phyloP scores from a whole-genome alignment of 75 land plant genomes.

The Sequoia sempervirens region DNA sequence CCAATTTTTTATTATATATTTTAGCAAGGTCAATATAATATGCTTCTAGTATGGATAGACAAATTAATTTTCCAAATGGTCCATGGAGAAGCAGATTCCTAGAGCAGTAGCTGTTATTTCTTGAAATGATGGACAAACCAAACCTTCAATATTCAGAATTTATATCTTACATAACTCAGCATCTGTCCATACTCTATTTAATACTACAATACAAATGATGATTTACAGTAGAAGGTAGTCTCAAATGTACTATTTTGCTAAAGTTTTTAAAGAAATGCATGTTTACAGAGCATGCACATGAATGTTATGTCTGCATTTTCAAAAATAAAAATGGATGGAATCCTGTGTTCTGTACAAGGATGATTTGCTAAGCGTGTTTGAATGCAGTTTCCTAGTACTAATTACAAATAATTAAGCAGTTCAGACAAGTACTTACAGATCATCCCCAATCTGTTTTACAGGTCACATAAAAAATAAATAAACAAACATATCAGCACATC shows the following conservation, averaged over 20 bases:
- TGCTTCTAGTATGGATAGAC: background rate
- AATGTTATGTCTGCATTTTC: background rate
- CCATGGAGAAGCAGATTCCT: background rate
- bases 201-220: background rate
- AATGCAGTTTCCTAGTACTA: slow-evolving; percentile 1
- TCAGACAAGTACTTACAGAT: background rate
- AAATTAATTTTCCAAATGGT: background rate
- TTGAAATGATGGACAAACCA: background rate
- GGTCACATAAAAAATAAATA: background rate
- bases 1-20: background rate
- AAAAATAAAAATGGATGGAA: background rate
- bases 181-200: background rate
- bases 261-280: background rate
- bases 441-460: background rate
- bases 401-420: background rate
- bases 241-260: background rate
- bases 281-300: background rate
- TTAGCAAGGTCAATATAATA: background rate
- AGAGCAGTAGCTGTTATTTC: background rate
- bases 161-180: background rate
- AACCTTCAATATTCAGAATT: background rate
- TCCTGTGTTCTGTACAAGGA: background rate
- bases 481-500: background rate
- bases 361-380: background rate
- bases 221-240: background rate